phyloP scores from a whole-genome alignment of 2,329 filamentous ascomycete species.

The Fusarium sp. region DNA sequence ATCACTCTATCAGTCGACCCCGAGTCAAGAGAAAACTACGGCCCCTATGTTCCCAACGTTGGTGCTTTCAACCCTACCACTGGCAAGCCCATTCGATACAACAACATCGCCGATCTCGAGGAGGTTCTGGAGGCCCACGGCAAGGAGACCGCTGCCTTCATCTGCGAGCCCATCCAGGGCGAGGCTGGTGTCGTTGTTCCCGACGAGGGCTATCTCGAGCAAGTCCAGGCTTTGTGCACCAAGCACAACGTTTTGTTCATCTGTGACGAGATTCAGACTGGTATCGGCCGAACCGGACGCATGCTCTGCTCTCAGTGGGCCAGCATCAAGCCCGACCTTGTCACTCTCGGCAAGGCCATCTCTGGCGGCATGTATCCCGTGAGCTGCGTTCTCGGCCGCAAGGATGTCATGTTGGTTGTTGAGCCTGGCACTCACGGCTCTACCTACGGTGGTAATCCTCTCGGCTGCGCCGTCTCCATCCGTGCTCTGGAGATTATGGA shows the following conservation, averaged over 20 bases:
- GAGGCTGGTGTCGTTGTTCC: slow-evolving; percentile 97
- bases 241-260: slow-evolving; percentile 96
- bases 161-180: slow-evolving; percentile 63
- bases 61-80: slow-evolving; percentile 63
- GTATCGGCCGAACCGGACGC: slow-evolving; percentile 92
- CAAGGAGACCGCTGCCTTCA: slow-evolving; percentile 35
- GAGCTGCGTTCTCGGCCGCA: slow-evolving; percentile 85
- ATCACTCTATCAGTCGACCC: slow-evolving; percentile 96
- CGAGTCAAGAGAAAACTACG: slow-evolving; percentile 96
- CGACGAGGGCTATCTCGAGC: slow-evolving; percentile 77
- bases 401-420: slow-evolving; percentile 93
- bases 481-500: slow-evolving; percentile 92
- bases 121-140: slow-evolving; percentile 35
- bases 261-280: slow-evolving; percentile 98
- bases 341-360: slow-evolving; percentile 96
- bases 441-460: slow-evolving; percentile 97
- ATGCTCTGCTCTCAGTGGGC: slow-evolving; percentile 96
- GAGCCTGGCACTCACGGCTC: slow-evolving; percentile 97
- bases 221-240: slow-evolving; percentile 85
- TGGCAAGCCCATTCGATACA: slow-evolving; percentile 35
- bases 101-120: slow-evolving; percentile 36
- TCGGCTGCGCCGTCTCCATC: slow-evolving; percentile 95
- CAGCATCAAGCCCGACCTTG: slow-evolving; percentile 92
- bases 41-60: slow-evolving; percentile 90
- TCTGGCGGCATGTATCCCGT: slow-evolving; percentile 99